Conservation (phyloP, 2,329 filamentous ascomycete genomes). For the Didymella exigua region DNA sequence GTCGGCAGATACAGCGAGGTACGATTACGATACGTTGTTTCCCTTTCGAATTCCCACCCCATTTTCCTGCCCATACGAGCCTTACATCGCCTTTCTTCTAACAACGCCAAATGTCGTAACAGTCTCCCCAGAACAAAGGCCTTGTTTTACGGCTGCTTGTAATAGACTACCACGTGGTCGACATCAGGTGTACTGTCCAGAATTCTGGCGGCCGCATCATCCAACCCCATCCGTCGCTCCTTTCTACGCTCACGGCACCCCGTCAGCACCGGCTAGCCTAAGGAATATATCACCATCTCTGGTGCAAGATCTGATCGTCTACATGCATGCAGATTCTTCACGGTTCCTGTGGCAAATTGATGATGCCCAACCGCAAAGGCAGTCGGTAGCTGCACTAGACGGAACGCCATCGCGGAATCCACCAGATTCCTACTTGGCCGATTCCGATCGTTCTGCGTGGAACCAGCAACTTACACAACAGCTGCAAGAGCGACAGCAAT, state of each 20-base stretch:
- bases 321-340: too few relatives aligned
- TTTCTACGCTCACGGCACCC: not conserved
- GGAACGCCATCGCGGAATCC: too few relatives aligned
- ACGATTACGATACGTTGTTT: too few relatives aligned
- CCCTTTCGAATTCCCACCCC: too few relatives aligned
- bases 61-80: not conserved
- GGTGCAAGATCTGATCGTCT: not conserved
- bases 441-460: not conserved
- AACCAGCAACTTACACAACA: not conserved
- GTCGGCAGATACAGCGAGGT: not conserved
- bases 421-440: not conserved
- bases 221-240: not conserved
- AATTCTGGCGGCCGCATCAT: not conserved
- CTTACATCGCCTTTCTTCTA: not conserved
- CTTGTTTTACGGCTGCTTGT: slow-evolving; percentile 6
- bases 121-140: not conserved
- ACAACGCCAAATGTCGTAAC: not conserved
- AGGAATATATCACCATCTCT: not conserved
- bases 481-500: not conserved
- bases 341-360: not conserved
- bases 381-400: too few relatives aligned
- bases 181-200: not conserved
- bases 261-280: not conserved
- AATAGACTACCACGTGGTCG: not conserved
- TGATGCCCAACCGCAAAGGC: too few relatives aligned